Base-by-base conservation (phyloP, 2,329 filamentous ascomycete species). In the Pseudogymnoascus sp. region DNA sequence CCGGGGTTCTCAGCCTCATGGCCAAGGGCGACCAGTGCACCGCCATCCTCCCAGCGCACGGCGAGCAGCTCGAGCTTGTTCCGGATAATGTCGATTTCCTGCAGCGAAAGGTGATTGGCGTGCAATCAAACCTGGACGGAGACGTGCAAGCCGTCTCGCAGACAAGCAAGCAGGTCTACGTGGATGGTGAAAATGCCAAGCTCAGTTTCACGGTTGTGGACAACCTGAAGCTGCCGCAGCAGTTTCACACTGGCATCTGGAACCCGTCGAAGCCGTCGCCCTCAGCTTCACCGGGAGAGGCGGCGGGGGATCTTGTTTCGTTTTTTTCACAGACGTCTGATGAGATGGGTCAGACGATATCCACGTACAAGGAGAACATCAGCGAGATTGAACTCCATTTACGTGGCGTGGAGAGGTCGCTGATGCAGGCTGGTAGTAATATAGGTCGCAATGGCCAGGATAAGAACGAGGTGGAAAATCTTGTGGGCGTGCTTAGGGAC, bases 1-100 rank as follows among this genome's bases (percentile, higher is more conserved):
- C 84, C 63, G 85, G 88, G 66, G 93, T 99, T 68, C 84, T 91
- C 69, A 81, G 83, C 61, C 91, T 94, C 72, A 92, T 96, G 70
- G 81, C 83, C 63, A 87, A 88, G 74, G 88, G 90, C 71, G 85
- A 89, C 68, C 85, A 95, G 68, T 87, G 93, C 63, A 86, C 90
- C 65, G 83, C 85, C 16, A 87, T 90, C 61, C 77, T 89, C 38
- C 83, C 84, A 2, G 76, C 77, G 3, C 84, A 91, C 68, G 83
- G 83, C 10, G 77, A 83, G 38, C 82, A 85, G 33, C 81, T 92
- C 60, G 80, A 83, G 59, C 83, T 82, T 45, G 80, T 95, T 33
- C 80, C 83, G 2, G 81, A 82, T 23, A 86, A 89, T 67, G 85
- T 89, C 35, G 81, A 83, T 7, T 84, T 85, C 69, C 81, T 89